A percentile compares a stretch with the other conserved stretches of the same genome.
These are phyloP conservation scores for Xylariaceae sp. DNA, from an alignment of 2,329 filamentous ascomycete genomes.

Conservation along the genomic window DNA sequence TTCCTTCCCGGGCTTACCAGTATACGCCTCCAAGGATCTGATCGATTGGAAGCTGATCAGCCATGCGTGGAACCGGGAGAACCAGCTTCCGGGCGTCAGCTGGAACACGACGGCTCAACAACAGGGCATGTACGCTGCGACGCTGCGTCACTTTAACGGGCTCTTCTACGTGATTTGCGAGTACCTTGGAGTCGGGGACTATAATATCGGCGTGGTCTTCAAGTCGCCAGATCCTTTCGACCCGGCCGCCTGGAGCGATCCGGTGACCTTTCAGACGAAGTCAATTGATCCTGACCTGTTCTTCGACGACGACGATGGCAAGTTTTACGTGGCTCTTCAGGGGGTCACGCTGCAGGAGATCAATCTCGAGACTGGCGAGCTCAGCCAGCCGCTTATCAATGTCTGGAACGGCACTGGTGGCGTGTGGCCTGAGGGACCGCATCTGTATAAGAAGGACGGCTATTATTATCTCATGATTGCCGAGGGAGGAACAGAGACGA, in stretches of 20 bases:
- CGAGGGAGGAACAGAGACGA: constrained; percentile 52
- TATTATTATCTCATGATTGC: constrained; percentile 58
- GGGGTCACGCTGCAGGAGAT: constrained; percentile 41
- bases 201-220: constrained; percentile 41
- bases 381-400: constrained; percentile 37
- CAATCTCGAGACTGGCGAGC: constrained; percentile 44
- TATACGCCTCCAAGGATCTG: constrained; percentile 59
- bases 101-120: constrained; percentile 40
- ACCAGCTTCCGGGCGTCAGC: constrained; percentile 47
- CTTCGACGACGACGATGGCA: constrained; percentile 47
- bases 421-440: constrained; percentile 52
- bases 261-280: constrained; percentile 39
- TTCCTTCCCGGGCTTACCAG: constrained; percentile 57
- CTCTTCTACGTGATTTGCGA: constrained; percentile 42
- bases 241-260: constrained; percentile 49
- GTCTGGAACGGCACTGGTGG: constrained; percentile 54
- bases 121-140: constrained; percentile 43
- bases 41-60: constrained; percentile 53
- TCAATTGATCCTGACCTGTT: constrained; percentile 51
- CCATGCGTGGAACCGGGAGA: constrained; percentile 49
- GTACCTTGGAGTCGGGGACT: constrained; percentile 31
- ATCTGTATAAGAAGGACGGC: constrained; percentile 50
- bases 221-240: constrained; percentile 48
- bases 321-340: constrained; percentile 45
- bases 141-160: constrained; percentile 40